phyloP scores from a whole-genome alignment of 2,329 filamentous ascomycete genomes.

The Aspergillus sp. region DNA sequence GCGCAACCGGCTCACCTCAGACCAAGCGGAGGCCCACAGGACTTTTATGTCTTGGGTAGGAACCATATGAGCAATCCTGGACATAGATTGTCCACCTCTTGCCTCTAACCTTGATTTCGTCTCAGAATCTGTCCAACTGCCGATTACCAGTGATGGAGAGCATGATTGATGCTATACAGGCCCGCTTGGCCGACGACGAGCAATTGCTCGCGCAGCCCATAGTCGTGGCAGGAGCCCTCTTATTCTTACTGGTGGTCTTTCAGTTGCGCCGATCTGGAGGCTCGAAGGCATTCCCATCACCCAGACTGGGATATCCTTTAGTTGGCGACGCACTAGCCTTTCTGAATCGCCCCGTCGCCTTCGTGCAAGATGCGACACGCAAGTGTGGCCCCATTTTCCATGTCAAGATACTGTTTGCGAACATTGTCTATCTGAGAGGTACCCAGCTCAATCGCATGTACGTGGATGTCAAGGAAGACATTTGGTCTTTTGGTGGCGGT shows the following conservation, averaged over 20 bases:
- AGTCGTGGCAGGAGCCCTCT: not conserved
- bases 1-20: not conserved
- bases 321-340: not conserved
- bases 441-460: not conserved
- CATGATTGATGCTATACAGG: not conserved
- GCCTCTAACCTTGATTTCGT: not conserved
- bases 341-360: not conserved
- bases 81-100: not conserved
- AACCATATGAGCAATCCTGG: not conserved
- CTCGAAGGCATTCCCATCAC: not conserved
- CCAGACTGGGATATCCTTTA: not conserved
- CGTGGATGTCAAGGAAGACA: not conserved
- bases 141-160: not conserved
- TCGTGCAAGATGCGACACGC: not conserved
- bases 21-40: not conserved
- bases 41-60: not conserved
- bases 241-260: not conserved
- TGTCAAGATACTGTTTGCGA: not conserved
- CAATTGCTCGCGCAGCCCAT: not conserved
- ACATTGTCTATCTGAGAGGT: not conserved
- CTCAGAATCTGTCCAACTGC: not conserved
- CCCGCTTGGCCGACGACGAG: not conserved
- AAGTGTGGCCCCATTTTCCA: not conserved
- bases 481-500: not conserved
- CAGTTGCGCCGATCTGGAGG: not conserved